phyloP scores from a whole-genome alignment of 345 rosid species.

The Populus tremula region DNA sequence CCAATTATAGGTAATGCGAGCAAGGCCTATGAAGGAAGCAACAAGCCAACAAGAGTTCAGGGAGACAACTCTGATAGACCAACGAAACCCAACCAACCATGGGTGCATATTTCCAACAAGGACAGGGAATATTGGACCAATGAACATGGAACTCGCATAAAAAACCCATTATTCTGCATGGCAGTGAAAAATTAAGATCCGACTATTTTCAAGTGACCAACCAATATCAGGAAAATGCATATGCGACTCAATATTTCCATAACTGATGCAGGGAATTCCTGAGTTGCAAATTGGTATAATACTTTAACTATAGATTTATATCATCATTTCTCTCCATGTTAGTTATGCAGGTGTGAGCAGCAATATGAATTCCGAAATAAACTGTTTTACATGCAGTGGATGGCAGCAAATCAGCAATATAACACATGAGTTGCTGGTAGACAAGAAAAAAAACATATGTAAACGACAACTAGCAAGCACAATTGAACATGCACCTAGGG shows the following conservation, averaged over 20 bases:
- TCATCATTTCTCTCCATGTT: background rate
- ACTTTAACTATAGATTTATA: background rate
- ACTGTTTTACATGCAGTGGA: too few species aligned
- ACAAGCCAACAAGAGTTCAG: too few species aligned
- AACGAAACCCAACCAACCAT: background rate
- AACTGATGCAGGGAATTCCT: background rate
- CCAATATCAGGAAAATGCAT: slow-evolving; percentile 3
- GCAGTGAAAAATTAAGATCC: background rate
- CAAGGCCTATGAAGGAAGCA: too few species aligned
- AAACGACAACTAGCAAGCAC: slow-evolving; percentile 8
- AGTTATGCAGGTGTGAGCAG: background rate
- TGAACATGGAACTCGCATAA: background rate
- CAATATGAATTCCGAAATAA: background rate
- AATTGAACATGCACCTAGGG: slow-evolving; percentile 62
- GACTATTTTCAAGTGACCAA: background rate
- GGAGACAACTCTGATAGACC: too few species aligned
- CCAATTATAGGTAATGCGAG: too few species aligned
- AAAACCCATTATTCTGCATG: background rate
- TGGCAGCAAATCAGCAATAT: background rate
- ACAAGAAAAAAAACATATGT: background rate
- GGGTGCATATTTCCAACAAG: background rate
- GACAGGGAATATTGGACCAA: background rate
- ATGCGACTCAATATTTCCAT: background rate
- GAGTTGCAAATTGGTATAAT: background rate
- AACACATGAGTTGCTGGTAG: background rate